A percentile compares a stretch with the other conserved stretches of the same genome.
phyloP scores from a whole-genome alignment of 345 rosid genomes.

The Lumnitzera racemosa region DNA sequence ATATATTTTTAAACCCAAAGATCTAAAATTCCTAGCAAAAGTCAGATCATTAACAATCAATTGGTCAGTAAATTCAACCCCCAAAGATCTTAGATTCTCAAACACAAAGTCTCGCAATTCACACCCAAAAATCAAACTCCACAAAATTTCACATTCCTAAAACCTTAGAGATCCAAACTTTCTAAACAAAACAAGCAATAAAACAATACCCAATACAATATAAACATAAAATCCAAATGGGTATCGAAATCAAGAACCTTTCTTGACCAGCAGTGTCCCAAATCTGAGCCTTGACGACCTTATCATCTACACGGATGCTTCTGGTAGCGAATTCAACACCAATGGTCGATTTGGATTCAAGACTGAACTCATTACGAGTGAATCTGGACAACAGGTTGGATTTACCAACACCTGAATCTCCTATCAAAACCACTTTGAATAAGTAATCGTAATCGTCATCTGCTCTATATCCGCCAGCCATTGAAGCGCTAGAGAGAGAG shows the following conservation, averaged over 20 bases:
- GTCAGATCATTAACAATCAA: too few species aligned
- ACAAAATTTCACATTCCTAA: neutral
- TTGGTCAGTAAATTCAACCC: too few species aligned
- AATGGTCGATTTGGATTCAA: constrained; percentile 79
- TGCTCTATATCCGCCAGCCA: constrained; percentile 63
- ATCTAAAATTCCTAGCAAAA: too few species aligned
- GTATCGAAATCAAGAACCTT: constrained; percentile 25
- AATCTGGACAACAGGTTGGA: constrained; percentile 69
- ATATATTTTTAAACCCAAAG: too few species aligned
- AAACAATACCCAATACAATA: neutral
- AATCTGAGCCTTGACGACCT: constrained; percentile 81
- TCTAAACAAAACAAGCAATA: neutral
- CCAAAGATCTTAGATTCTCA: neutral
- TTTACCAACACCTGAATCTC: constrained; percentile 84
- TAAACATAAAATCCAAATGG: neutral
- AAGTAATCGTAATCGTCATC: constrained; percentile 87
- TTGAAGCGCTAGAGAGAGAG: neutral
- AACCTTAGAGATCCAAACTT: neutral
- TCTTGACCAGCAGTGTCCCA: constrained; percentile 92
- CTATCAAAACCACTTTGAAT: constrained; percentile 67
- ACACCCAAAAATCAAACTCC: neutral
- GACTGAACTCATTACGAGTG: constrained; percentile 71
- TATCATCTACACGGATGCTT: constrained; percentile 65
- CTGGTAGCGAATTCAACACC: constrained; percentile 87
- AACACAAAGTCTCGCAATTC: neutral